Evolutionary conservation across 805 yeast genomes (phyloP).

Genomic region (Candida palmyrensis): DNA sequence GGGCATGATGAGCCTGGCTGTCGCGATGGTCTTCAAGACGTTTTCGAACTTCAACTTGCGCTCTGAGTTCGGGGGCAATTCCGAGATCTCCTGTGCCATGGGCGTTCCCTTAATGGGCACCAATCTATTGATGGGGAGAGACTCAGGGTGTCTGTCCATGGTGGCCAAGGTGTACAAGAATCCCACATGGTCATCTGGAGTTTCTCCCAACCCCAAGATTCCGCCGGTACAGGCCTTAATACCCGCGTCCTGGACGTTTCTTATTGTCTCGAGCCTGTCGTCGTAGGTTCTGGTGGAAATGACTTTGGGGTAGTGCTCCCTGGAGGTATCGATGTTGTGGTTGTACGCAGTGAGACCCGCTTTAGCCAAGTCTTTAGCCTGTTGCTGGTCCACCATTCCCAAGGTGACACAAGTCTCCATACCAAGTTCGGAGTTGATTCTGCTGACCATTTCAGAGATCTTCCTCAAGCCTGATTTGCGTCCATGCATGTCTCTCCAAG

Average conservation of each 20-base stretch:
- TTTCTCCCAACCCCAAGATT: conserved; percentile 73
- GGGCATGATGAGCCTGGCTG: conserved; percentile 76
- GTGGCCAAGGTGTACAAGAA: conserved; percentile 64
- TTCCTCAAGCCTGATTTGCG: conserved; percentile 60
- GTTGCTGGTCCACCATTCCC: conserved; percentile 71
- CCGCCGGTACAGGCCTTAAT: conserved; percentile 76
- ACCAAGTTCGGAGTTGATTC: conserved; percentile 53
- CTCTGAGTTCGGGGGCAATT: conserved; percentile 25
- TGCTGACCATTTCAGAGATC: conserved; percentile 60
- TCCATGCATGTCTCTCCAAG: conserved; percentile 84
- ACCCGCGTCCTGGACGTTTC: conserved; percentile 59
- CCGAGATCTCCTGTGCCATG: conserved; percentile 49
- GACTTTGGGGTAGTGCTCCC: conserved; percentile 70
- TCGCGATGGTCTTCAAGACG: conserved; percentile 64
- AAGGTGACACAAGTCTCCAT: conserved; percentile 78
- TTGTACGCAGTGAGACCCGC: conserved; percentile 79
- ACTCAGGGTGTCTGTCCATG: conserved; percentile 67
- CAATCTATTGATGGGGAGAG: conserved; percentile 72
- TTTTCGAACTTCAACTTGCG: conserved; percentile 54
- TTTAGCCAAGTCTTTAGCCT: conserved; percentile 53
- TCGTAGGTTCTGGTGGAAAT: conserved; percentile 68
- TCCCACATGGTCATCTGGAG: conserved; percentile 64
- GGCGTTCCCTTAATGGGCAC: conserved; percentile 82
- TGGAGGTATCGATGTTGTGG: conserved; percentile 75
- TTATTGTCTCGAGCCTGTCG: conserved; percentile 63